phyloP scores from a whole-genome alignment of 164 flowering plant species.

The Aristolochia contorta region DNA sequence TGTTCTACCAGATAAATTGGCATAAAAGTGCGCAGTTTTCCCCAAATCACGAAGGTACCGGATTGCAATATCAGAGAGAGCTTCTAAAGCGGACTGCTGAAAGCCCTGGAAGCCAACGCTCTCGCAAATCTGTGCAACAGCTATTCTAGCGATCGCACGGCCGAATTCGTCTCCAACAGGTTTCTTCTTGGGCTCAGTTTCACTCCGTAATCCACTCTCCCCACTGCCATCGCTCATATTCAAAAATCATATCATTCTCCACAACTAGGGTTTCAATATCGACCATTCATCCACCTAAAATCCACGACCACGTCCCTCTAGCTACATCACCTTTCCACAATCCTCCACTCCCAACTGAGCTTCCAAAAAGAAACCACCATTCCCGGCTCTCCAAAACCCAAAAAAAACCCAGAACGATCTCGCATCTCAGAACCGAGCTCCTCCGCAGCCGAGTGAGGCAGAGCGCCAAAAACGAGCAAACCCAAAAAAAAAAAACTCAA shows the following conservation, averaged over 20 bases:
- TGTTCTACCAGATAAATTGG: constrained; percentile 55
- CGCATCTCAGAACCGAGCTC: too few species aligned
- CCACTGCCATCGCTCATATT: constrained; percentile 79
- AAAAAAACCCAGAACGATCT: too few species aligned
- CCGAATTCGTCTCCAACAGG: constrained; percentile 36
- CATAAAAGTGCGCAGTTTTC: constrained; percentile 34
- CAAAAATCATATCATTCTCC: constrained; percentile 42
- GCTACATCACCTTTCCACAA: too few species aligned
- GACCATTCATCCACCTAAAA: too few species aligned
- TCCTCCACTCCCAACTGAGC: too few species aligned
- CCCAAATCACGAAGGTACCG: constrained; percentile 51
- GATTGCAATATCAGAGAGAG: constrained; percentile 45
- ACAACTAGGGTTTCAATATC: neutral
- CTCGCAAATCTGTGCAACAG: constrained; percentile 74
- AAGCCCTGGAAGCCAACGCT: constrained; percentile 57
- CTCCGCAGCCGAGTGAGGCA: too few species aligned
- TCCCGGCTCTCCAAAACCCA: too few species aligned
- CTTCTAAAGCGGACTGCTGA: constrained; percentile 62
- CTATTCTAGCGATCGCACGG: constrained; percentile 49
- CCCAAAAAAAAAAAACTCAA: too few species aligned
- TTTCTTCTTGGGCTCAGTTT: neutral
- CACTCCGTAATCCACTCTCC: constrained; percentile 32
- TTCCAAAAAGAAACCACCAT: too few species aligned
- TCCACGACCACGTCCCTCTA: too few species aligned
- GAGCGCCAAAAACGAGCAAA: too few species aligned